Percentiles rank a stretch among this genome's conserved stretches.
These are phyloP conservation scores for Diospyros kaki DNA, from an alignment of 148 eudicot species.

Conservation along the genomic window DNA sequence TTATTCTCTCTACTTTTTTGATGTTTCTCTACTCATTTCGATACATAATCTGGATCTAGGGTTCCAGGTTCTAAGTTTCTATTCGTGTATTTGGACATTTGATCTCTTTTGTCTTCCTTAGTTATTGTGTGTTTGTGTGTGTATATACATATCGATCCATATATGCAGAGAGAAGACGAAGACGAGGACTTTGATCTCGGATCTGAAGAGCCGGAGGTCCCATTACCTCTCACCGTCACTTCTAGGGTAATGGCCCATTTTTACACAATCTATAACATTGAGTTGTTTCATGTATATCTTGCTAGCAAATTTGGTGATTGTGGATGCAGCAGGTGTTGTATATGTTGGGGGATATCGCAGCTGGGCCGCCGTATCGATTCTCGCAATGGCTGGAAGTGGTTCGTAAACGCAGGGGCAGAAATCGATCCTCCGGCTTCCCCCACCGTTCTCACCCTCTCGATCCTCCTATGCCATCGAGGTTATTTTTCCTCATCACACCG, in stretches of 20 bases:
- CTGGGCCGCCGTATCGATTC: conserved; percentile 74
- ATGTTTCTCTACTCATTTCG: not conserved
- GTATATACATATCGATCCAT: conserved; percentile 8
- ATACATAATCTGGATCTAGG: conserved; percentile 11
- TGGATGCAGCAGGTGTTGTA: conserved; percentile 77
- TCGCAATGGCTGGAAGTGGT: conserved; percentile 94
- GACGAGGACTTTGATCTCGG: conserved; percentile 54
- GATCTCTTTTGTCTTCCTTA: not conserved
- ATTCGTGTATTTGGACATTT: not conserved
- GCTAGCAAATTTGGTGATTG: not conserved
- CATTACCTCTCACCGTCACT: conserved; percentile 85
- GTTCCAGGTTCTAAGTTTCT: conserved; percentile 8
- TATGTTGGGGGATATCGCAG: conserved; percentile 91
- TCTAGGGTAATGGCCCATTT: conserved; percentile 51
- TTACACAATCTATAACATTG: not conserved
- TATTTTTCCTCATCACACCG: not conserved
- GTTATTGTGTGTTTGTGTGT: not conserved
- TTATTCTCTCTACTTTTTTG: conserved; percentile 3
- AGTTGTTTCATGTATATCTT: not conserved
- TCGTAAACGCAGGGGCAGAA: conserved; percentile 72
- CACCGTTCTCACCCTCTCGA: conserved; percentile 38
- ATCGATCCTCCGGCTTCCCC: conserved; percentile 71
- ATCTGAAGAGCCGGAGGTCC: conserved; percentile 63
- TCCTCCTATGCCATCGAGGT: conserved; percentile 66
- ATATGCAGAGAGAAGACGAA: conserved; percentile 60